phyloP scores from a whole-genome alignment of 2,329 filamentous ascomycete genomes.

The Fusarium mundagurra region DNA sequence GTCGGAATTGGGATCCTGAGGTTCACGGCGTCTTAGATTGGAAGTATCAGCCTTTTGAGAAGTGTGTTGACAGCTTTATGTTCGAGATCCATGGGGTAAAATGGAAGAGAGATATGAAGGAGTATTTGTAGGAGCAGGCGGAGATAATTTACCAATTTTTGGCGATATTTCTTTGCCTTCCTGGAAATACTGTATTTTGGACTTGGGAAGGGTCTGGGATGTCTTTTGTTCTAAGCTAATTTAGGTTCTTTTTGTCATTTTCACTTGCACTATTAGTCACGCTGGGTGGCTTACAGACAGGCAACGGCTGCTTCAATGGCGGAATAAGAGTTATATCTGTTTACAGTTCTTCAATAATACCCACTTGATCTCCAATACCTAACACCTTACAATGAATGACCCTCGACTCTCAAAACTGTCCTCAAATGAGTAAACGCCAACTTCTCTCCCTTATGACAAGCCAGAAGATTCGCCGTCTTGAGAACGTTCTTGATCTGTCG shows the following conservation, averaged over 20 bases:
- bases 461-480: conserved; percentile 49
- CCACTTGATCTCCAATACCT: not conserved
- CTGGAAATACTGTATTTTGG: not conserved
- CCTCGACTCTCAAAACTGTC: conserved; percentile 46
- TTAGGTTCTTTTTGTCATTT: not conserved
- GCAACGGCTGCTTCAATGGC: not conserved
- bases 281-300: not conserved
- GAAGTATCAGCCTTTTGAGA: not conserved
- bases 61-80: not conserved
- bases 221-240: not conserved
- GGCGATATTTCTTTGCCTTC: not conserved
- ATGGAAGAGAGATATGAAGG: not conserved
- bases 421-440: conserved; percentile 44
- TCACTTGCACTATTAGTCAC: not conserved
- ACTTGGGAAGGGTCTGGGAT: not conserved
- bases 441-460: conserved; percentile 45
- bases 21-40: conserved; percentile 7
- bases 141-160: too few species aligned
- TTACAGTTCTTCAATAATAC: not conserved
- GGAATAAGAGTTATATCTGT: not conserved
- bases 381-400: conserved; percentile 39
- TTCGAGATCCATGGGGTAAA: not conserved
- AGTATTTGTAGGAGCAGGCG: not conserved
- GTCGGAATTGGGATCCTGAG: not conserved
- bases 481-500: conserved; percentile 63